phyloP scores from a whole-genome alignment of 202 grass and related monocot genomes.

The Carex arenaria region DNA sequence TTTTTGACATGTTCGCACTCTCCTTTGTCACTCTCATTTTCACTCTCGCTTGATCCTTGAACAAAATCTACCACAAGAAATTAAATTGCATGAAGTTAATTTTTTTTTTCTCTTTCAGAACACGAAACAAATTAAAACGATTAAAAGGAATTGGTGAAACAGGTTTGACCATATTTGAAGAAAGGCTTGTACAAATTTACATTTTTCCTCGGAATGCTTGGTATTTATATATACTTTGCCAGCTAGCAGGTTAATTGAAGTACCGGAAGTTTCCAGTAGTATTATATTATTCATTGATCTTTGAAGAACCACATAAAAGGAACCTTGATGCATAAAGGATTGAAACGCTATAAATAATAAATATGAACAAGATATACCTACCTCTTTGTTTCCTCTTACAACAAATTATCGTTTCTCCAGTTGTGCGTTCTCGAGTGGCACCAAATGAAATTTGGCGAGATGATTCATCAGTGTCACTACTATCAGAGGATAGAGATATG shows the following conservation, averaged over 20 bases:
- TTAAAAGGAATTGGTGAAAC: neutral
- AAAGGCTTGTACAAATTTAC: no score
- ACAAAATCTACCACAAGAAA: neutral
- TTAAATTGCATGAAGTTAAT: no score
- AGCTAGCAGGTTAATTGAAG: neutral
- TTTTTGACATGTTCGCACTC: neutral
- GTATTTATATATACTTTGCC: neutral
- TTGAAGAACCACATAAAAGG: no score
- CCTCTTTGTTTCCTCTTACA: neutral
- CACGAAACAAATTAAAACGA: neutral
- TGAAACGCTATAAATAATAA: no score
- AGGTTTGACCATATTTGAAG: no score
- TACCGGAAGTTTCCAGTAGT: neutral
- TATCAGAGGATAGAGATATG: no score
- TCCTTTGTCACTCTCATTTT: neutral
- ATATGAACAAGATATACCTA: neutral
- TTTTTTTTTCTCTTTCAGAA: neutral
- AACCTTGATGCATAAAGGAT: no score
- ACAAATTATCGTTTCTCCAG: neutral
- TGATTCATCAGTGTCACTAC: no score
- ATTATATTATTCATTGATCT: no score
- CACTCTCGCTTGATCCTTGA: neutral
- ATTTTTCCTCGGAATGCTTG: no score
- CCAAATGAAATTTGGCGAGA: no score
- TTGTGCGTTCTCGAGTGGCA: no score